phyloP scores from a whole-genome alignment of 805 yeast genomes.

The Teunomyces lycoperdinae region DNA sequence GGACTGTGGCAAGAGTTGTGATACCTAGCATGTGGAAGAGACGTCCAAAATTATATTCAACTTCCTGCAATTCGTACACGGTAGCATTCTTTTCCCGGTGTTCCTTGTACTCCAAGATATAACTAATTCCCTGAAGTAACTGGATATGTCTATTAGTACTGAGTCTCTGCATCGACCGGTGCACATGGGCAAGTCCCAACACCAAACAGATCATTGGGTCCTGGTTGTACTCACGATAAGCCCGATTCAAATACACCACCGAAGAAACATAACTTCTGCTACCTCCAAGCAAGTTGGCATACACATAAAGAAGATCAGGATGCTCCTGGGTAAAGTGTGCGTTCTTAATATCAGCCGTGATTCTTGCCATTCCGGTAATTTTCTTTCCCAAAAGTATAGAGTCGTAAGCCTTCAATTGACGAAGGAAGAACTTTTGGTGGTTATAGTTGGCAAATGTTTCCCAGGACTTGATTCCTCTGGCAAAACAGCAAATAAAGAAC shows the following conservation, averaged over 20 bases:
- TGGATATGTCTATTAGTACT: slow-evolving; percentile 85
- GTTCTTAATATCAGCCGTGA: slow-evolving; percentile 52
- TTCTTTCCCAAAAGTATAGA: slow-evolving; percentile 51
- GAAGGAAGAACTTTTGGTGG: slow-evolving; percentile 83
- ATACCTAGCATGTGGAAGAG: slow-evolving; percentile 82
- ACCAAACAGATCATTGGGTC: slow-evolving; percentile 80
- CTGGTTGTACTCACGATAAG: slow-evolving; percentile 60
- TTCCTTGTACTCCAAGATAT: slow-evolving; percentile 66
- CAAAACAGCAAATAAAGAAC: slow-evolving; percentile 63
- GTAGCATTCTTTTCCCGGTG: slow-evolving; percentile 41
- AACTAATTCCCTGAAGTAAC: slow-evolving; percentile 81
- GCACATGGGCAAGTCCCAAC: slow-evolving; percentile 78
- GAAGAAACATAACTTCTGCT: slow-evolving; percentile 83
- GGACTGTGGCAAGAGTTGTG: slow-evolving; percentile 65
- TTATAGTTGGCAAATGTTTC: slow-evolving; percentile 70
- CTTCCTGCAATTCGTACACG: slow-evolving; percentile 64
- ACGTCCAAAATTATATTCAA: slow-evolving; percentile 78
- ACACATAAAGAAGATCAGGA: slow-evolving; percentile 73
- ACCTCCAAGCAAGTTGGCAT: slow-evolving; percentile 76
- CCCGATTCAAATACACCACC: slow-evolving; percentile 69
- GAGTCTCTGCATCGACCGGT: slow-evolving; percentile 88
- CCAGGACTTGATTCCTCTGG: slow-evolving; percentile 57
- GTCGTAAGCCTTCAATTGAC: slow-evolving; percentile 90
- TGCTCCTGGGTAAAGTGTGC: slow-evolving; percentile 38
- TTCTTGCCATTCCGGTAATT: slow-evolving; percentile 77